Conservation (phyloP, 73 alveolate genomes). For the Paraurostyla sp. region DNA sequence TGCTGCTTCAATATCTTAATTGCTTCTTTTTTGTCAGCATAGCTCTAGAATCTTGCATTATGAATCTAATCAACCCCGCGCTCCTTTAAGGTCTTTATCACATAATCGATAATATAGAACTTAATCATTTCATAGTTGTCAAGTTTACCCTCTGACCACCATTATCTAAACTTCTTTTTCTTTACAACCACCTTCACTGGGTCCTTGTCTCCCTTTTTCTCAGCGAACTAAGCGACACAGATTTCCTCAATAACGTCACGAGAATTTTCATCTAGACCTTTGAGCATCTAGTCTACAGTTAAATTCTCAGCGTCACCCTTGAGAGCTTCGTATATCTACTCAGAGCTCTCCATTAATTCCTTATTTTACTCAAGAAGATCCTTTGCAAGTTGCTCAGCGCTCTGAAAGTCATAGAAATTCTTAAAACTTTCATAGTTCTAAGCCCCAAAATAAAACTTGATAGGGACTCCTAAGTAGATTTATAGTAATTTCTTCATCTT, state of each 20-base stretch:
- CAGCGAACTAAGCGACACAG: not conserved
- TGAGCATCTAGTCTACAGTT: not conserved
- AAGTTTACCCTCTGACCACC: constrained; percentile 11
- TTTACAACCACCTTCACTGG: not conserved
- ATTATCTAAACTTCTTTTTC: not conserved
- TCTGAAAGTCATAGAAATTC: not conserved
- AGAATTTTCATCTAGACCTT: not conserved
- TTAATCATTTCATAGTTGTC: not conserved
- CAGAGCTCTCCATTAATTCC: not conserved
- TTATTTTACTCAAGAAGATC: not conserved
- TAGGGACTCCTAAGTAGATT: not conserved
- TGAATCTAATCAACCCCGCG: not conserved
- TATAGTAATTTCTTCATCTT: not conserved
- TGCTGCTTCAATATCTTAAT: not conserved
- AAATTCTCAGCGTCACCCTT: not conserved
- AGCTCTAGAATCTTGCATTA: not conserved
- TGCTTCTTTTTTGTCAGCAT: not conserved
- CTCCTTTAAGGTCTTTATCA: not conserved
- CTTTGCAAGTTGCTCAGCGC: not conserved
- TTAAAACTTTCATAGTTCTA: not conserved
- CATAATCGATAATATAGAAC: not conserved
- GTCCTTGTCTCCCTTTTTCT: not conserved
- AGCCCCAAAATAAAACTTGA: not conserved
- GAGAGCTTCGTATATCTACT: not conserved
- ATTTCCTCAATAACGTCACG: constrained; percentile 5